Evolutionary conservation across 176 grass and related monocot species (phyloP).

Genomic region (Aechmea fasciata): DNA sequence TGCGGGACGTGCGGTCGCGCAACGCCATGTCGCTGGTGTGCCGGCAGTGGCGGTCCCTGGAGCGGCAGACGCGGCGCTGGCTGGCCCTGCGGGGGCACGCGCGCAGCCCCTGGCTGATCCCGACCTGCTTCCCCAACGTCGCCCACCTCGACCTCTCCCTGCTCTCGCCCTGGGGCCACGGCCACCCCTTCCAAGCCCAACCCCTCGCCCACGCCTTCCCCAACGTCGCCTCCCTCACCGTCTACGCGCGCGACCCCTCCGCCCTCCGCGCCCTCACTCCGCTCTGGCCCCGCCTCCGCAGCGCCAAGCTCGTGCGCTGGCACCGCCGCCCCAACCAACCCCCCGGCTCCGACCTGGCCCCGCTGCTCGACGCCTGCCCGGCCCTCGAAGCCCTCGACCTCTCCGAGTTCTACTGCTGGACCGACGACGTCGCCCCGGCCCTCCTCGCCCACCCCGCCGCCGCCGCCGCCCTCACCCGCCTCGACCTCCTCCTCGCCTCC

Average conservation of each 20-base stretch:
- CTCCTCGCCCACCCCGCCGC: conserved; percentile 33
- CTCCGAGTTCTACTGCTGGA: conserved; percentile 98
- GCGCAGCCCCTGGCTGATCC: conserved; percentile 26
- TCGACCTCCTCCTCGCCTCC: conserved; percentile 73
- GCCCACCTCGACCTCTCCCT: conserved; percentile 67
- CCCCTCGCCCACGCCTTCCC: conserved; percentile 52
- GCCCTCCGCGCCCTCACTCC: conserved; percentile 40
- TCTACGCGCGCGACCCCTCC: conserved; percentile 87
- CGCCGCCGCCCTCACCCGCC: conserved; percentile 36
- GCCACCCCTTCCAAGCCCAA: conserved; percentile 26
- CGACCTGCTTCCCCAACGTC: conserved; percentile 50
- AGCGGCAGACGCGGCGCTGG: conserved; percentile 49
- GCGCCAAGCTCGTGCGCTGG: conserved; percentile 79
- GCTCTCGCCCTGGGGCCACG: conserved; percentile 87
- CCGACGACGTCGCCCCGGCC: conserved; percentile 62
- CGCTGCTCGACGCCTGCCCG: conserved; percentile 40
- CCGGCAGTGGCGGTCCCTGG: conserved; percentile 32
- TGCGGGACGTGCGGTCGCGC: conserved; percentile 41
- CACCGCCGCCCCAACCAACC: conserved; percentile 63
- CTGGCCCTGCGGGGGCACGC: conserved; percentile 76
- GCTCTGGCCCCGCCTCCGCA: conserved; percentile 42
- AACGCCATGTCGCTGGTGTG: conserved; percentile 52
- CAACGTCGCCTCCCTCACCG: conserved; percentile 34
- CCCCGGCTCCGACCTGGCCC: conserved; percentile 61
- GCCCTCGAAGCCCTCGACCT: conserved; percentile 53